Percentiles rank a stretch among this genome's conserved stretches.
Evolutionary conservation across 2,329 filamentous ascomycete species (phyloP).

Genomic region (Ophiostoma triangulosporum): DNA sequence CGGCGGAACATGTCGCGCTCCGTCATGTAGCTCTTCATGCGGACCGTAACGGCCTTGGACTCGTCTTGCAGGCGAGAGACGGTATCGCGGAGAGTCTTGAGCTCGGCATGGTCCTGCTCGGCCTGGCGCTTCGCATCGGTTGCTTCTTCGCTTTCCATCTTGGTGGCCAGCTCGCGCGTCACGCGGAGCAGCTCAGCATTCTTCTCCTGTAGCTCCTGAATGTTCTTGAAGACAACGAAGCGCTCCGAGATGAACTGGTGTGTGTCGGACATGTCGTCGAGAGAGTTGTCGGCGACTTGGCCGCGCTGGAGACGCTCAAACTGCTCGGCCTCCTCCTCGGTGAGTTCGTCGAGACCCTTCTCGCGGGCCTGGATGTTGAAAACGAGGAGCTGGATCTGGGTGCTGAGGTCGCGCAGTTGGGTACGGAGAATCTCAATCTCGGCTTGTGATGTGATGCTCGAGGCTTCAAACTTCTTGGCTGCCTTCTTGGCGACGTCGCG

Average conservation of each 20-base stretch:
- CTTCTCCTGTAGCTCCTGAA: slow-evolving; percentile 73
- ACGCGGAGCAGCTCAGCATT: slow-evolving; percentile 75
- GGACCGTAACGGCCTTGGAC: slow-evolving; percentile 64
- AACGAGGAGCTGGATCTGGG: slow-evolving; percentile 79
- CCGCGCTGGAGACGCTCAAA: slow-evolving; percentile 67
- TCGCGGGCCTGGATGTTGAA: slow-evolving; percentile 76
- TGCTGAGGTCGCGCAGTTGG: slow-evolving; percentile 77
- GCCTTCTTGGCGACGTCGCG: slow-evolving; percentile 68
- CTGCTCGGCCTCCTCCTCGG: slow-evolving; percentile 57
- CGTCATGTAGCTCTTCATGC: slow-evolving; percentile 84
- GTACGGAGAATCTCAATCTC: slow-evolving; percentile 72
- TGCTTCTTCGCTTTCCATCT: slow-evolving; percentile 85
- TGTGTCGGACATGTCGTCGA: slow-evolving; percentile 68
- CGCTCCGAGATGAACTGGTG: slow-evolving; percentile 81
- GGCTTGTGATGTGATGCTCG: slow-evolving; percentile 46
- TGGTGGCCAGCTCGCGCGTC: slow-evolving; percentile 70
- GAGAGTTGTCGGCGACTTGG: slow-evolving; percentile 55
- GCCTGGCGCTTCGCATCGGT: slow-evolving; percentile 50
- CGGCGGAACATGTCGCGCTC: slow-evolving; percentile 97
- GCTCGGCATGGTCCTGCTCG: slow-evolving; percentile 52
- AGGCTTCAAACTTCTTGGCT: slow-evolving; percentile 63
- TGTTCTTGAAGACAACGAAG: slow-evolving; percentile 77
- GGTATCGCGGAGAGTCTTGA: slow-evolving; percentile 39
- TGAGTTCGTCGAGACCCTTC: slow-evolving; percentile 60
- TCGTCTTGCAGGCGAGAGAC: slow-evolving; percentile 55